These are phyloP conservation scores for Aspergillus sclerotialis DNA, from an alignment of 2,329 filamentous ascomycete genomes.

Conservation along the genomic window DNA sequence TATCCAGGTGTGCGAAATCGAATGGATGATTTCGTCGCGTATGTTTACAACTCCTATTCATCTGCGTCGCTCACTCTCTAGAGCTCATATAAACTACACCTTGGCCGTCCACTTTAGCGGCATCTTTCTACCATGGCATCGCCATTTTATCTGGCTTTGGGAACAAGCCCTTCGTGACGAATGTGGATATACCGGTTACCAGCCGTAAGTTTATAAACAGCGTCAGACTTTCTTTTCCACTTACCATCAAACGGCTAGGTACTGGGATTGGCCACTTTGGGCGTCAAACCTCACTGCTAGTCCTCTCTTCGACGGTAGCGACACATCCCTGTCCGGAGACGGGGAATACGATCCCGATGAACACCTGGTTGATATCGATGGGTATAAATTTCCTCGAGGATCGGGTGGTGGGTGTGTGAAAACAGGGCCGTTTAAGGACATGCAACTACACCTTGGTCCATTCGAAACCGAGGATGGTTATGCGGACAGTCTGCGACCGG, in stretches of 20 bases:
- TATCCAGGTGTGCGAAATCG: conserved; percentile 8
- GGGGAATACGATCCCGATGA: conserved; percentile 29
- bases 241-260: conserved; percentile 14
- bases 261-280: conserved; percentile 42
- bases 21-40: conserved; percentile 10
- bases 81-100: conserved; percentile 9
- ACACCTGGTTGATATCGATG: conserved; percentile 15
- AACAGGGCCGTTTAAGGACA: conserved; percentile 32
- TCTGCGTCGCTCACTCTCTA: conserved; percentile 1
- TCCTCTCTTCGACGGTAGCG: conserved; percentile 43
- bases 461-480: conserved; percentile 8
- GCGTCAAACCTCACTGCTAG: conserved; percentile 32
- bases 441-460: conserved; percentile 22
- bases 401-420: conserved; percentile 31
- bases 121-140: conserved; percentile 26
- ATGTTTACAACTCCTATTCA: neutral
- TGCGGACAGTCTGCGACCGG: conserved; percentile 10
- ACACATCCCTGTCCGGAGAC: conserved; percentile 39
- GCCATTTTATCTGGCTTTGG: conserved; percentile 21
- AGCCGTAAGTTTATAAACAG: conserved; percentile 9
- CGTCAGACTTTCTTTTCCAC: neutral
- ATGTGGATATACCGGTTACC: conserved; percentile 29
- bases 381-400: conserved; percentile 34
- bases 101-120: conserved; percentile 3
- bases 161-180: conserved; percentile 22